phyloP scores from a whole-genome alignment of 2,329 filamentous ascomycete species.

The Botryosphaeria agaves region DNA sequence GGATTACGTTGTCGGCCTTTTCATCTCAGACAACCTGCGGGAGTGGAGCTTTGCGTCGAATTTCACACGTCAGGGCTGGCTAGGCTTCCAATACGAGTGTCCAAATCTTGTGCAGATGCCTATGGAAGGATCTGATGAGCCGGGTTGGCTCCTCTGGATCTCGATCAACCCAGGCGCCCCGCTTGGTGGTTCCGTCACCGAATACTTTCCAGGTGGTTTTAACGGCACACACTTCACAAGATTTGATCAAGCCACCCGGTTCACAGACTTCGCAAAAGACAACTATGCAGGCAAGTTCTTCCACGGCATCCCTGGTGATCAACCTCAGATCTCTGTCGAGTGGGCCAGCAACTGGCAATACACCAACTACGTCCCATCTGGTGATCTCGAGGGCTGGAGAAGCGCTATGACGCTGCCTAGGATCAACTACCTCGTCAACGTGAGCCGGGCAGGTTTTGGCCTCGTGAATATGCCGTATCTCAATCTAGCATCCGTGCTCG shows the following conservation, averaged over 20 bases:
- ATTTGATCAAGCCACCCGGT: constrained; percentile 20
- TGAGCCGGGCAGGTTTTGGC: constrained; percentile 32
- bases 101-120: constrained; percentile 39
- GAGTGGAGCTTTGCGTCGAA: constrained; percentile 38
- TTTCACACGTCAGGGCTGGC: constrained; percentile 31
- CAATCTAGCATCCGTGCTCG: constrained; percentile 30
- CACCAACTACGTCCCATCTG: constrained; percentile 33
- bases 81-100: constrained; percentile 39
- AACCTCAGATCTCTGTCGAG: constrained; percentile 25
- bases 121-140: constrained; percentile 20
- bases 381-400: constrained; percentile 33
- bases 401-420: constrained; percentile 35
- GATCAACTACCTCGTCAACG: constrained; percentile 33
- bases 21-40: constrained; percentile 36
- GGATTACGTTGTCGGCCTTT: constrained; percentile 39
- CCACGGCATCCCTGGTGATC: constrained; percentile 19
- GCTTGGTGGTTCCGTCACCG: constrained; percentile 30
- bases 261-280: constrained; percentile 31
- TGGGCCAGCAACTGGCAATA: constrained; percentile 43
- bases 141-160: constrained; percentile 24
- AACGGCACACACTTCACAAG: constrained; percentile 40
- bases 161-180: constrained; percentile 37
- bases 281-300: constrained; percentile 38
- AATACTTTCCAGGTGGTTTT: constrained; percentile 38
- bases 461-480: constrained; percentile 33